Base-by-base conservation (phyloP, 495 filamentous ascomycete species). In the Xylaria sp. region DNA sequence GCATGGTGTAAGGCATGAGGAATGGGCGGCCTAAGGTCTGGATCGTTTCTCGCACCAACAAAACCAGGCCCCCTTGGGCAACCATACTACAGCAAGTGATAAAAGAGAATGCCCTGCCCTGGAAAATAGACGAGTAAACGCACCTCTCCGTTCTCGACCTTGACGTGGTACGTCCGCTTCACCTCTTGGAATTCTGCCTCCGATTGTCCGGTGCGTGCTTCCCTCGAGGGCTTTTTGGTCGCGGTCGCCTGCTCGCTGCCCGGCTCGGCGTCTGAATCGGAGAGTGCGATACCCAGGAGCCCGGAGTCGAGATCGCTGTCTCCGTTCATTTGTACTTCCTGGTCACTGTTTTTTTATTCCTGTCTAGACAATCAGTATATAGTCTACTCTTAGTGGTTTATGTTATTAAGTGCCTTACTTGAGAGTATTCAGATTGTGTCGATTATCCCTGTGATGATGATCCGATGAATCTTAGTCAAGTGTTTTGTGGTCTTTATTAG, bases 91-190 rank as follows among this genome's bases (percentile, higher is more conserved):
- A 24, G 37, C 33, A 11, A 37, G 15, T 43, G 61, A n/a, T n/a
- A 53, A 26, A 53, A 35, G 33, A 35, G 26, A 21, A 46, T 52
- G 48, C 3, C 8, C 17, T 52, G 48, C 3, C 8, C 17, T 26
- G 17, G 40, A 7, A 11, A 19, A 8, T 48, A n/a, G 55, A 40
- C 12, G 3, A 24, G 19, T 43, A 43, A 17, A 66, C 71, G 1
- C 77, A 84, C 84, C 67, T 85, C 79, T 52, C 84, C 84, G 66
- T 85, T 84, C 59, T 86, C 84, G 12, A 85, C 66, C 57, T 85
- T 85, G 5, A 78, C 77, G 0, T 62, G 52, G 33, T 86, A 86
- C 0, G 68, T 72, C 6, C 68, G 74, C 65, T 79, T 80, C 1
- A 86, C 76, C 0, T 68, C 72, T 48, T 79, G 81, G 57, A 84